phyloP scores from a whole-genome alignment of 208 protist genomes.

The Leishmania tropica region DNA sequence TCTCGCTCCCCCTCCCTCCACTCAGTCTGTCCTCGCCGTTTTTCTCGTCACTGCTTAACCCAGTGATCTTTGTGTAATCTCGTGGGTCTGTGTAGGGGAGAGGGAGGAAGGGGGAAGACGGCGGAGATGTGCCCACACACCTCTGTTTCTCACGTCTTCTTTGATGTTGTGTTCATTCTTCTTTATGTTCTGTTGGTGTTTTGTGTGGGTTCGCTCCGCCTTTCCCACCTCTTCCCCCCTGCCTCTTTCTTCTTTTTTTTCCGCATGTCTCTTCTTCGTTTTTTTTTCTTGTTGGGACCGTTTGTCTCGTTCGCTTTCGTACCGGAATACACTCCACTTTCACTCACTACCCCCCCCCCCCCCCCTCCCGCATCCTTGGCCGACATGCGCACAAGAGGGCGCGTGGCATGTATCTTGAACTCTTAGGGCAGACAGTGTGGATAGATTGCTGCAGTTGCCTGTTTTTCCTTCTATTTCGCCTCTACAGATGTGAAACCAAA shows the following conservation, averaged over 20 bases:
- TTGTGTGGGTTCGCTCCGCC: not conserved
- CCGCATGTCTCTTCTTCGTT: not conserved
- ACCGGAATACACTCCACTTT: not conserved
- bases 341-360: not conserved
- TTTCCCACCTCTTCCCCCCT: not conserved
- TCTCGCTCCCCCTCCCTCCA: not conserved
- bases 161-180: constrained; percentile 4
- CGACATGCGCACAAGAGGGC: not conserved
- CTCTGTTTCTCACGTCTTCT: not conserved
- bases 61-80: not conserved
- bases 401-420: not conserved
- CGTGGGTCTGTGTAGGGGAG: not conserved
- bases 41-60: not conserved
- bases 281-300: not conserved
- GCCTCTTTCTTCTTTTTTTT: constrained; percentile 3
- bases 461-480: not conserved
- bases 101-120: not conserved
- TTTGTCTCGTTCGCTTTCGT: not conserved
- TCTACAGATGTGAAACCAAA: not conserved
- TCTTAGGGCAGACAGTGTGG: not conserved
- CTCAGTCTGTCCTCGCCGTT: not conserved
- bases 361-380: not conserved
- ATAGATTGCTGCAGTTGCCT: not conserved
- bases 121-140: not conserved
- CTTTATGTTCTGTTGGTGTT: not conserved